These are phyloP conservation scores for Blumeria graminis DNA, from an alignment of 2,329 filamentous ascomycete genomes.

Conservation along the genomic window DNA sequence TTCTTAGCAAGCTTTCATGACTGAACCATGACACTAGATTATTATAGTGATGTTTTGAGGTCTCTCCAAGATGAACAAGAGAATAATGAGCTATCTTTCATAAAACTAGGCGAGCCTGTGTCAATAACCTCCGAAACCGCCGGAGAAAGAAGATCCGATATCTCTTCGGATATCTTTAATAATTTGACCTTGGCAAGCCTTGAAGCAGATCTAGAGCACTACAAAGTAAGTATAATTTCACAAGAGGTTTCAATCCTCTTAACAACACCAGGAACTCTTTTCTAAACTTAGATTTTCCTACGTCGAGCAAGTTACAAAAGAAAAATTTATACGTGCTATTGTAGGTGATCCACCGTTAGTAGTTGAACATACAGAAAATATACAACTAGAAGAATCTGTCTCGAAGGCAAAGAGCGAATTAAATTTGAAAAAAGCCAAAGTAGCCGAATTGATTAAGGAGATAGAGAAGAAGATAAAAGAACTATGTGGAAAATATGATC, in stretches of 20 bases:
- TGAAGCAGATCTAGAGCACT: constrained; percentile 65
- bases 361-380: constrained; percentile 60
- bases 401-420: constrained; percentile 48
- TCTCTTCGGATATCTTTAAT: constrained; percentile 38
- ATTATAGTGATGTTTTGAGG: constrained; percentile 19
- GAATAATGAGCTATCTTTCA: constrained; percentile 42
- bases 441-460: constrained; percentile 45
- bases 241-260: not conserved
- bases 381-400: constrained; percentile 47
- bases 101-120: constrained; percentile 55
- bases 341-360: constrained; percentile 76
- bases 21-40: constrained; percentile 5
- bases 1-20: no score
- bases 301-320: constrained; percentile 94
- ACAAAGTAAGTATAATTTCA: constrained; percentile 29
- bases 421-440: constrained; percentile 58
- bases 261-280: constrained; percentile 44
- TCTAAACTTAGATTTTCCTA: constrained; percentile 92
- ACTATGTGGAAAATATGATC: constrained; percentile 29
- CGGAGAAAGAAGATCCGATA: constrained; percentile 42
- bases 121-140: constrained; percentile 22
- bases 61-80: constrained; percentile 29
- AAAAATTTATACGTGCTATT: constrained; percentile 86
- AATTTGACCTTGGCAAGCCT: constrained; percentile 52
- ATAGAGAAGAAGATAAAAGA: constrained; percentile 41